A percentile compares a stretch with the other conserved stretches of the same genome.
Evolutionary conservation across 306 rosid genomes (phyloP).

Genomic region (Hippophae tibetana): DNA sequence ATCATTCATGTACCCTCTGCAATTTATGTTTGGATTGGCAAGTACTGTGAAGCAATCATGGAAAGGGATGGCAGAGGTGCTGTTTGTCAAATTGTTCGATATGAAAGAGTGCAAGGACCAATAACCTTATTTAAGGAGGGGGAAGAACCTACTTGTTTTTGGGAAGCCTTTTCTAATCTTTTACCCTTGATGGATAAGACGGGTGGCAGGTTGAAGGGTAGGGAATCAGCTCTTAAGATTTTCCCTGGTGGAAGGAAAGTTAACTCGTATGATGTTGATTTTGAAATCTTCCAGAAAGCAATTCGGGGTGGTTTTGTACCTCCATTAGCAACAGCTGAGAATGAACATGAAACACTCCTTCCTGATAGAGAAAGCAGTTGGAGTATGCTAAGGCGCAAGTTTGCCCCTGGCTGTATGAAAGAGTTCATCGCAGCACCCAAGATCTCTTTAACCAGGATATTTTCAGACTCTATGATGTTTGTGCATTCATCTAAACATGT

Average conservation of each 20-base stretch:
- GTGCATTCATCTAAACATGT: constrained; percentile 42
- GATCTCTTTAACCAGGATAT: constrained; percentile 38
- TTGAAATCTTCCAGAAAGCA: constrained; percentile 79
- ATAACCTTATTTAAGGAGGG: constrained; percentile 64
- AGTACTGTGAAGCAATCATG: constrained; percentile 71
- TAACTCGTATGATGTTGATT: constrained; percentile 63
- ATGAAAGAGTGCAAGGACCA: constrained; percentile 82
- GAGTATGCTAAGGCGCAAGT: constrained; percentile 79
- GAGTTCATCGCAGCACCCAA: constrained; percentile 72
- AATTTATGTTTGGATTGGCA: constrained; percentile 93
- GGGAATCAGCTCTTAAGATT: constrained; percentile 26
- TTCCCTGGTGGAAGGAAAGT: constrained; percentile 58
- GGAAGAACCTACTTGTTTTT: constrained; percentile 60
- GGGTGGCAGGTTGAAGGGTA: constrained; percentile 28
- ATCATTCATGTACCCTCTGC: constrained; percentile 68
- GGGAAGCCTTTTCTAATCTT: constrained; percentile 70
- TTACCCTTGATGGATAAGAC: constrained; percentile 78
- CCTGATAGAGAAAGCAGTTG: constrained; percentile 91
- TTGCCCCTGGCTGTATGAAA: constrained; percentile 52
- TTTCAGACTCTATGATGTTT: constrained; percentile 70
- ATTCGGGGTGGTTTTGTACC: constrained; percentile 89
- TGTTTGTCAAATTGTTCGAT: constrained; percentile 86
- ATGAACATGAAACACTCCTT: constrained; percentile 81
- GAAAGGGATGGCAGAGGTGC: constrained; percentile 97
- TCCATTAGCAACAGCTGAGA: constrained; percentile 67